Conservation (phyloP, 129 eudicot species). For the Erigeron canadensis region DNA sequence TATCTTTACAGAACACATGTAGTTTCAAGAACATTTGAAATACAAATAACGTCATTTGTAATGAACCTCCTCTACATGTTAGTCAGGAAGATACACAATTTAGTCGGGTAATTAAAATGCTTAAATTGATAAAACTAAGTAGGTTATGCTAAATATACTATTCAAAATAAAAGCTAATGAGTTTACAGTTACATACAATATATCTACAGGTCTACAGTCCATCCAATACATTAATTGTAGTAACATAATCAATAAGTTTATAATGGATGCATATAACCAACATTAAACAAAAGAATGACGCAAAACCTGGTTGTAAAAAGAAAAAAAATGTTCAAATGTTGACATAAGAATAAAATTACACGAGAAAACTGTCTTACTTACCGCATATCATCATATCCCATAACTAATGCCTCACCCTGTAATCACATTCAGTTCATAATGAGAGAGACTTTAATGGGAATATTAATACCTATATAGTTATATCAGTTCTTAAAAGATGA, state of each 20-base stretch:
- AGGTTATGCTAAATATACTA: not conserved
- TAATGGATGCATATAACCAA: constrained; percentile 4
- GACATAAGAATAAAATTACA: constrained; percentile 9
- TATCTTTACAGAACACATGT: not conserved
- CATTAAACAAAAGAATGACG: not conserved
- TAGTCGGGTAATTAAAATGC: not conserved
- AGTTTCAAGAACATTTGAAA: not conserved
- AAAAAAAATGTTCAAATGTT: not conserved
- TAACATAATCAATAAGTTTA: constrained; percentile 7
- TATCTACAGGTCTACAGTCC: not conserved
- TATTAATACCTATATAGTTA: not conserved
- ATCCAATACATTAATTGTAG: constrained; percentile 7
- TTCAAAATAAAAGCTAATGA: not conserved
- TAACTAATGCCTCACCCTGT: constrained; percentile 97
- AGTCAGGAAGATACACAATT: not conserved
- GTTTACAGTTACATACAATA: not conserved
- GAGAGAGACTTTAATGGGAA: constrained; percentile 14
- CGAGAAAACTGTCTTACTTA: constrained; percentile 33
- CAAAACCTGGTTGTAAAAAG: not conserved
- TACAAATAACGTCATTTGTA: not conserved
- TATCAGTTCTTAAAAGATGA: not conserved
- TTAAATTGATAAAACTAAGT: not conserved
- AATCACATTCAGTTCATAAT: constrained; percentile 29
- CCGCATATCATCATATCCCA: constrained; percentile 99
- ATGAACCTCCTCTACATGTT: not conserved